A percentile compares a stretch with the other conserved stretches of the same genome.
Evolutionary conservation across 768 basidiomycete genomes (phyloP).

Genomic region (Psilocybe azurescens): DNA sequence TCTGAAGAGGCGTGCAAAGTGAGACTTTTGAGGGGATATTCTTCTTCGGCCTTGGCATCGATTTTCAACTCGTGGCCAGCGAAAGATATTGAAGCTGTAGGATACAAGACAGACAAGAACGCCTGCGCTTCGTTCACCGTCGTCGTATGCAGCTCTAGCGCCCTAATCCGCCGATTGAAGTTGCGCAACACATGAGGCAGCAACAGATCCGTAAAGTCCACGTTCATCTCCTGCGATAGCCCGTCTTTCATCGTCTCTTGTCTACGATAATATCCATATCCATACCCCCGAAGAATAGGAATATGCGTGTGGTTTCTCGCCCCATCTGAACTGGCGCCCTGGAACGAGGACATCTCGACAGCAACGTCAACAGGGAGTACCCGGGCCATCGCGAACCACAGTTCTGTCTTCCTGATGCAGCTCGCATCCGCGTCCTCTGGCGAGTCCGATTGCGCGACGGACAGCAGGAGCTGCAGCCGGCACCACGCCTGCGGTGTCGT

Average conservation of each 20-base stretch:
- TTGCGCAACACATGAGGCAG: constrained; percentile 15
- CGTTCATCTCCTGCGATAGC: too few species aligned
- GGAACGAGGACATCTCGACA: constrained; percentile 17
- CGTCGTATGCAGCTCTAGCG: constrained; percentile 14
- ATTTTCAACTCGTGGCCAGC: neutral
- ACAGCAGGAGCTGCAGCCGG: constrained; percentile 27
- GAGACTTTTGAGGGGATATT: constrained; percentile 8
- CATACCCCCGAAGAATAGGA: neutral
- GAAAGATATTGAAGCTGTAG: neutral
- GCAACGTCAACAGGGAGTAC: constrained; percentile 28
- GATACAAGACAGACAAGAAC: constrained; percentile 18
- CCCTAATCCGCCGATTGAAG: constrained; percentile 11
- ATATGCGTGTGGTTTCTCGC: neutral
- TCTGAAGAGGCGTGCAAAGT: constrained; percentile 14
- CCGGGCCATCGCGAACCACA: constrained; percentile 36
- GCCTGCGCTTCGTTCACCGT: constrained; percentile 15
- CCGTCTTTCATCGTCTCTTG: neutral
- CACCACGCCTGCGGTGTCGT: constrained; percentile 38
- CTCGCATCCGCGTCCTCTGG: constrained; percentile 15
- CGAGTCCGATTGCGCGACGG: neutral
- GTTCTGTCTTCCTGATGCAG: constrained; percentile 28
- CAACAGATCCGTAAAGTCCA: neutral
- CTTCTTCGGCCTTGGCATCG: neutral
- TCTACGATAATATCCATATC: neutral
- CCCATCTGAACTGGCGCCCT: neutral